Base-by-base conservation (phyloP, 305 asterid species). In the Caryopteris hybrid region DNA sequence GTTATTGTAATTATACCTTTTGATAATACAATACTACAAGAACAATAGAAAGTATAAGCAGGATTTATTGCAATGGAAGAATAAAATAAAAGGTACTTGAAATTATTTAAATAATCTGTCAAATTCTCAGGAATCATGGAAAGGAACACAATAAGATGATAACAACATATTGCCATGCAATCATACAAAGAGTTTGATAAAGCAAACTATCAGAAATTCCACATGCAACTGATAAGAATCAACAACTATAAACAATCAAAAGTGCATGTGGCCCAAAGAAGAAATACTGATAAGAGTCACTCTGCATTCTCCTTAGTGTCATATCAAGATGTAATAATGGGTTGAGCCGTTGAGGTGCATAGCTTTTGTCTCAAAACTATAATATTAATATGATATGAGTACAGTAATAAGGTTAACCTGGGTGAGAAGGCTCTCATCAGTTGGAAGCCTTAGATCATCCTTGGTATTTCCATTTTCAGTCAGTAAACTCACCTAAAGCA, bases 391-490 rank as follows among this genome's bases (percentile, higher is more conserved):
- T n/a, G n/a, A n/a, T n/a, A n/a, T n/a, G n/a, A n/a, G n/a, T n/a
- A n/a, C n/a, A n/a, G 46, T 33, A 39, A 43, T 18, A 68, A 39
- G 10, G 27, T 76, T 22, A 58, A 87, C 96, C 96, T 82, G 92
- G 12, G 83, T 22, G 29, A 84, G 92, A 52, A 90, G 88, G 70
- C 0, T 57, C 0, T 90, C 96, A 74, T 90, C 96, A 29, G 95
- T 84, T 31, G 96, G 95, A 48, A 90, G 92, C 78, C 78, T 87
- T 53, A 90, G 89, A 71, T 90, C 95, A 81, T 90, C 96, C 91
- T 90, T 90, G 12, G 93, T 89, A 72, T 41, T 82, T 5, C 96
- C 96, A 80, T 69, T 87, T 4, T 87, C 95, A 65, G 95, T 87
- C 55, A 89, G 83, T 71, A 89, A 76, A 69, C 96, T 89, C 79